Percentiles rank a stretch among this genome's conserved stretches.
phyloP scores from a whole-genome alignment of 441 rosid genomes.

The Croton setiger region DNA sequence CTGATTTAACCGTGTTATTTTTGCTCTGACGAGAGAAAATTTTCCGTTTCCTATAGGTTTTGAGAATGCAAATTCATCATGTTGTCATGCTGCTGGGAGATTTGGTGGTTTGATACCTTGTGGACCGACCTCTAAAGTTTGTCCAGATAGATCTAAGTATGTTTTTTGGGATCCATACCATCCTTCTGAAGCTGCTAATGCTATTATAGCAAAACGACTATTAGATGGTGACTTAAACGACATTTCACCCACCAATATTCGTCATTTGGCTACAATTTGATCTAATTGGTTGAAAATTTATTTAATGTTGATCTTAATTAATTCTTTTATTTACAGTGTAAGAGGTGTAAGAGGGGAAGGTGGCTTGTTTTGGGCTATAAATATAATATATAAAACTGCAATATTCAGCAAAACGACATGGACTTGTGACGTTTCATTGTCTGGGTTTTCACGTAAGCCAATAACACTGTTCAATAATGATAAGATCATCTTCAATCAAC shows the following conservation, averaged over 20 bases:
- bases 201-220: conserved; percentile 51
- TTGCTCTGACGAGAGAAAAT: conserved; percentile 6
- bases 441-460: not conserved
- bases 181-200: conserved; percentile 65
- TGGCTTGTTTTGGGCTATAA: too few relatives aligned
- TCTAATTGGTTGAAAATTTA: not conserved
- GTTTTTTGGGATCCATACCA: conserved; percentile 87
- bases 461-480: not conserved
- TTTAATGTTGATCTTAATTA: too few relatives aligned
- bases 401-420: not conserved
- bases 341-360: too few relatives aligned
- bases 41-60: conserved; percentile 39
- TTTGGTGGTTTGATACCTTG: conserved; percentile 71
- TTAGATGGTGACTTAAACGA: conserved; percentile 45
- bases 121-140: conserved; percentile 48
- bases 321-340: too few relatives aligned
- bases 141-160: conserved; percentile 55
- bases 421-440: not conserved
- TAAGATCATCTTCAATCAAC: not conserved
- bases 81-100: conserved; percentile 48
- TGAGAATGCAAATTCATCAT: conserved; percentile 43
- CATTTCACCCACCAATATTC: conserved; percentile 52
- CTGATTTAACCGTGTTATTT: too few relatives aligned
- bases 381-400: too few relatives aligned
- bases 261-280: conserved; percentile 33